A percentile compares a stretch with the other conserved stretches of the same genome.
Conservation (phyloP, 129 eudicot genomes). For the Flaveria linearis region DNA sequence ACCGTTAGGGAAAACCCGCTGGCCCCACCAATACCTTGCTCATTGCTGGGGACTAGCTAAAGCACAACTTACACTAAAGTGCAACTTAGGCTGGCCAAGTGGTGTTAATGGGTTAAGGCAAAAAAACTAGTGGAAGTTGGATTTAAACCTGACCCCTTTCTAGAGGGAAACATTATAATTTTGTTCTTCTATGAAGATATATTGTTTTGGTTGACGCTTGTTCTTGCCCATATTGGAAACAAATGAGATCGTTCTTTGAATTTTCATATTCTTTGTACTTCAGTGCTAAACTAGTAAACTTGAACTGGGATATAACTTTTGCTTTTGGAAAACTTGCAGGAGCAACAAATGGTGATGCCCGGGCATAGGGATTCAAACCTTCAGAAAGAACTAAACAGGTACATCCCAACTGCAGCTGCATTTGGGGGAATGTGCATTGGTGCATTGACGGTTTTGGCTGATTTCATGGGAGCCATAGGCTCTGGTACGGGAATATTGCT, state of each 20-base stretch:
- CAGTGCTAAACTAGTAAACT: not conserved
- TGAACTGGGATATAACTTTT: too few species aligned
- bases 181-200: not conserved
- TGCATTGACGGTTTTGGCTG: constrained; percentile 42
- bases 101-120: not conserved
- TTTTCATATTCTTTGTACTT: not conserved
- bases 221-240: too few species aligned
- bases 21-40: not conserved
- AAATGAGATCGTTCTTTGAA: too few species aligned
- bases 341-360: constrained; percentile 58
- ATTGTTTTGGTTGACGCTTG: too few species aligned
- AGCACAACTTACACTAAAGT: too few species aligned
- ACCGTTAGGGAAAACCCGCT: not conserved
- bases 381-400: constrained; percentile 41
- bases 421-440: constrained; percentile 49
- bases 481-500: constrained; percentile 41
- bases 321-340: constrained; percentile 24
- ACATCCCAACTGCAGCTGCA: constrained; percentile 46
- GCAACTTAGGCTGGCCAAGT: not conserved
- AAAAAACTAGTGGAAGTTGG: not conserved
- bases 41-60: too few species aligned
- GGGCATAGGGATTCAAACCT: constrained; percentile 46
- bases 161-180: not conserved
- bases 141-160: not conserved
- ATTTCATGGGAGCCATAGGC: constrained; percentile 47